These are phyloP conservation scores for Mycogone perniciosa DNA, from an alignment of 2,329 filamentous ascomycete species.

Conservation along the genomic window DNA sequence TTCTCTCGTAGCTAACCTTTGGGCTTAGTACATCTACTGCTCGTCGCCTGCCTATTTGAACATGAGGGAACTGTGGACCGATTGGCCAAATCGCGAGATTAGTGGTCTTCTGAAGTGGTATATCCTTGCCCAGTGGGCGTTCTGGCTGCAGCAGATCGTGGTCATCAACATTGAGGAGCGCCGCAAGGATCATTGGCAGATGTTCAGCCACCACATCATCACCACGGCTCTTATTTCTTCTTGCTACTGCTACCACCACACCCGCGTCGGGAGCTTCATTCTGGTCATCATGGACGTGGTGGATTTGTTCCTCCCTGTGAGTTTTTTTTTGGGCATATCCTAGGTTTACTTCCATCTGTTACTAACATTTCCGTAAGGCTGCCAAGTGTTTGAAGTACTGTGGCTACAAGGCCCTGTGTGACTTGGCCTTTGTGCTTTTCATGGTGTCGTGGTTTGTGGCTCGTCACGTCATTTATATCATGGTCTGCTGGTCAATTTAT, in stretches of 20 bases:
- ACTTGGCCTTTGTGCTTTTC: constrained; percentile 78
- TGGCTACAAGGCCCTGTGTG: constrained; percentile 68
- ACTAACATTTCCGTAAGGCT: constrained; percentile 40
- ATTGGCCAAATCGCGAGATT: constrained; percentile 76
- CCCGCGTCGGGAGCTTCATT: constrained; percentile 81
- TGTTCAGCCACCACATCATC: constrained; percentile 91
- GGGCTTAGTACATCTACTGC: constrained; percentile 66
- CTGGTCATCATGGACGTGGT: constrained; percentile 91
- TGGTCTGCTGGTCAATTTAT: constrained; percentile 78
- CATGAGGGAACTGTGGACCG: constrained; percentile 70
- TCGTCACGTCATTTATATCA: constrained; percentile 74
- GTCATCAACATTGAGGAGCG: constrained; percentile 93
- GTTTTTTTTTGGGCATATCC: constrained; percentile 24
- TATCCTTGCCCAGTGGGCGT: constrained; percentile 81
- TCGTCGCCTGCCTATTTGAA: constrained; percentile 74
- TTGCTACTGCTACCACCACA: constrained; percentile 83
- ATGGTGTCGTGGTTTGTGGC: constrained; percentile 77
- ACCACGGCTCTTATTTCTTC: constrained; percentile 74
- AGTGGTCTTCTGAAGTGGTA: constrained; percentile 76
- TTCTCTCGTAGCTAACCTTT: not conserved
- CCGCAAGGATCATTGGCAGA: constrained; percentile 91
- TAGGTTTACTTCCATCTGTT: not conserved
- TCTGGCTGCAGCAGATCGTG: constrained; percentile 90
- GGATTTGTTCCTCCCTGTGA: constrained; percentile 79
- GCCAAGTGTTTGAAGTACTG: constrained; percentile 94